A percentile compares a stretch with the other conserved stretches of the same genome.
phyloP scores from a whole-genome alignment of 1,284 basidiomycete genomes.

The Mycosarcoma maydis region DNA sequence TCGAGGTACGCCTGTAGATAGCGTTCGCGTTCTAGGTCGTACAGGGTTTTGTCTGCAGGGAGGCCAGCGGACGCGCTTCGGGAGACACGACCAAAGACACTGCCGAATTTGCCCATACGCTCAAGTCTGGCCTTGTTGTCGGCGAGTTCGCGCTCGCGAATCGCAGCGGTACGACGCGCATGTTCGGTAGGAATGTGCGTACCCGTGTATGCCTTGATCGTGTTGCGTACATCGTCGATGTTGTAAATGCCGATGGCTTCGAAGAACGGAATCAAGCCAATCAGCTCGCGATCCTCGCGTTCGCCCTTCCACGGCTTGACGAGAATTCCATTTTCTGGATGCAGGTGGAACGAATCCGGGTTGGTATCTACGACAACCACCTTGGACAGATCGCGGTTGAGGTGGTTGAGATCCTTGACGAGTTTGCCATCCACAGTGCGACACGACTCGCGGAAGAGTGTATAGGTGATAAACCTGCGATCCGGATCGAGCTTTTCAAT shows the following conservation, averaged over 20 bases:
- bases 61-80: conserved; percentile 9
- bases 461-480: conserved; percentile 86
- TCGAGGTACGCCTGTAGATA: conserved; percentile 84
- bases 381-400: conserved; percentile 92
- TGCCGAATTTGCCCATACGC: conserved; percentile 45
- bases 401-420: conserved; percentile 83
- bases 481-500: conserved; percentile 95
- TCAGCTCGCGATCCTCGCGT: conserved; percentile 77
- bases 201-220: conserved; percentile 83
- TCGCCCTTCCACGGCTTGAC: conserved; percentile 89
- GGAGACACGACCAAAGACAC: conserved; percentile 72
- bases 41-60: conserved; percentile 73
- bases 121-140: conserved; percentile 31
- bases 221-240: conserved; percentile 80
- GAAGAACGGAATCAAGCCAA: conserved; percentile 94
- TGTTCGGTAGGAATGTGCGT: conserved; percentile 91
- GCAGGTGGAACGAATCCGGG: conserved; percentile 78
- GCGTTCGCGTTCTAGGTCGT: conserved; percentile 87
- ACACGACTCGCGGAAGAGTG: conserved; percentile 81
- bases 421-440: conserved; percentile 60
- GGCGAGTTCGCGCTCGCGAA: conserved; percentile 73
- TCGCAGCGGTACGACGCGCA: conserved; percentile 82
- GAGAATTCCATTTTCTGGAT: conserved; percentile 89
- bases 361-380: conserved; percentile 88
- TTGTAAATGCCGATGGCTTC: conserved; percentile 74